Conservation (phyloP, 2,329 filamentous ascomycete species). For the Teratosphaeria zuluensis region DNA sequence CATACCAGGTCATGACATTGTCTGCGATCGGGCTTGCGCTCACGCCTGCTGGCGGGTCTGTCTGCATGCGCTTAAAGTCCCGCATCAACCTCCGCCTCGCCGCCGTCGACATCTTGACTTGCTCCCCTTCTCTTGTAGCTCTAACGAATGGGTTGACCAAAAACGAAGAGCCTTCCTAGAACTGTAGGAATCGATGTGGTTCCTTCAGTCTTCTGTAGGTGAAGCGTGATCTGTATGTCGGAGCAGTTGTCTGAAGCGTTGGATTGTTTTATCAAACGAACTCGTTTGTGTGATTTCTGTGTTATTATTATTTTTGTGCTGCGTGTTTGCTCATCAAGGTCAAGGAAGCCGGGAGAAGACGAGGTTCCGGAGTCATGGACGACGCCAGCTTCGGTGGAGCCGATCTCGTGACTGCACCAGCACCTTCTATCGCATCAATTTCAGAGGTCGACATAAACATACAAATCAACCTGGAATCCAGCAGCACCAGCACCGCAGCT, state of each 20-base stretch:
- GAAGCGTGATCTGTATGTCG: too few species aligned
- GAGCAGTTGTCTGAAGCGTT: too few species aligned
- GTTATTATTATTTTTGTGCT: neutral
- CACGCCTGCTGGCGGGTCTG: constrained; percentile 90
- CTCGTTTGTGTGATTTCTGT: neutral
- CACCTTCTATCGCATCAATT: neutral
- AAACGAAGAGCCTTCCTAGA: too few species aligned
- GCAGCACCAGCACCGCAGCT: too few species aligned
- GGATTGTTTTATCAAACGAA: too few species aligned
- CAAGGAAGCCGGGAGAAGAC: neutral
- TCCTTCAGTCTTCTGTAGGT: too few species aligned
- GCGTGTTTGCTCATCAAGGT: neutral
- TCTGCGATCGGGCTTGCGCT: constrained; percentile 93
- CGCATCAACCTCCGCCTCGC: constrained; percentile 95
- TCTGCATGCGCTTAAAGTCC: constrained; percentile 99
- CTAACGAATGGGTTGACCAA: too few species aligned
- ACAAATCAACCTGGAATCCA: too few species aligned
- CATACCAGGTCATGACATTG: constrained; percentile 93
- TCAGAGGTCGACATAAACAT: too few species aligned
- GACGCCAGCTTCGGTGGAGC: neutral
- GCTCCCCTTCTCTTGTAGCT: neutral
- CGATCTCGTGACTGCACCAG: neutral
- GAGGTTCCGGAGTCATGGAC: too few species aligned
- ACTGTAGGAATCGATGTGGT: too few species aligned
- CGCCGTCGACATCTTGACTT: constrained; percentile 68